phyloP scores from a whole-genome alignment of 805 yeast genomes.

The Hanseniaspora valbyensis region DNA sequence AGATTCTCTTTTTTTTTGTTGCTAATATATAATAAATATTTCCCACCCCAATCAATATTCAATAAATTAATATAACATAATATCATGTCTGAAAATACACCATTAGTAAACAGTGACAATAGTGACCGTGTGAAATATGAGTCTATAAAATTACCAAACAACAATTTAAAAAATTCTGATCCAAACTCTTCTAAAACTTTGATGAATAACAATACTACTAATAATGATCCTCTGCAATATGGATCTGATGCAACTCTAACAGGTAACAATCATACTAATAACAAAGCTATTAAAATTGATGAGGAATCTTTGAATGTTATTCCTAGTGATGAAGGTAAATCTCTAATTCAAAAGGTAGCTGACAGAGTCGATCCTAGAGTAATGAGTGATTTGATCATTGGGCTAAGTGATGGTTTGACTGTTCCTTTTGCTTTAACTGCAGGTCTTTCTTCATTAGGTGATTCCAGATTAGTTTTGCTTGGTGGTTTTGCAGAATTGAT shows the following conservation, averaged over 20 bases:
- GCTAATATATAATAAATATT: too few species aligned
- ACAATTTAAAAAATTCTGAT: not conserved
- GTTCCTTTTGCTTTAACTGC: slow-evolving; percentile 99
- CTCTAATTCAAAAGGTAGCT: slow-evolving; percentile 29
- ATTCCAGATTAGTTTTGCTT: slow-evolving; percentile 79
- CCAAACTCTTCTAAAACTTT: not conserved
- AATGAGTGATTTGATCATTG: slow-evolving; percentile 86
- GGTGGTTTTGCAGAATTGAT: slow-evolving; percentile 98
- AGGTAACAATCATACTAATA: not conserved
- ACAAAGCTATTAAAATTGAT: slow-evolving; percentile 1
- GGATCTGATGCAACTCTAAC: not conserved
- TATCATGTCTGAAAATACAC: slow-evolving; percentile 6
- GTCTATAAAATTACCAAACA: slow-evolving; percentile 4
- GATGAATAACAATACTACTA: not conserved
- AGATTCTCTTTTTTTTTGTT: not conserved
- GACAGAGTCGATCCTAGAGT: slow-evolving; percentile 75
- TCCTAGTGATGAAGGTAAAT: not conserved
- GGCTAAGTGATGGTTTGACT: slow-evolving; percentile 88
- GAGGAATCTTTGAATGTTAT: slow-evolving; percentile 6
- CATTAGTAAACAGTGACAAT: not conserved
- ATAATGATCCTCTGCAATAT: too few species aligned
- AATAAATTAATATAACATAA: not conserved
- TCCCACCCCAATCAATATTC: too few species aligned
- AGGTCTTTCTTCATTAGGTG: slow-evolving; percentile 83
- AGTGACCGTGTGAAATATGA: slow-evolving; percentile 7